Evolutionary conservation across 805 yeast genomes (phyloP).

Genomic region (Maudiozyma serrabonitensis): DNA sequence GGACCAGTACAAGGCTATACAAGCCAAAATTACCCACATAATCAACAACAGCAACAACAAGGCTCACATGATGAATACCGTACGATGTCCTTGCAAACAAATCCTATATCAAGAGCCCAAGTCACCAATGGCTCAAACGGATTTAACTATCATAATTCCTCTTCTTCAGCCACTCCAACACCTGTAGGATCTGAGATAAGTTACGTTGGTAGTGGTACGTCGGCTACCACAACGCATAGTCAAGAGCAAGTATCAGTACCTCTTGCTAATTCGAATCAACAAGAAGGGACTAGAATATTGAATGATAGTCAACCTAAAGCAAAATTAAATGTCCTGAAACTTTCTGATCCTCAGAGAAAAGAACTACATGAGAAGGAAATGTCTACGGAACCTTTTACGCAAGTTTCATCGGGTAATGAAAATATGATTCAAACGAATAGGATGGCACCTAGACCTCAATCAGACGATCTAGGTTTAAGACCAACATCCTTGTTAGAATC

Average conservation of each 20-base stretch:
- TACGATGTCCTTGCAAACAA: neutral
- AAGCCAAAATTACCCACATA: neutral
- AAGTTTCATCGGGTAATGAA: neutral
- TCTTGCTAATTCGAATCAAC: too few species aligned
- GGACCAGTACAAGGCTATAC: neutral
- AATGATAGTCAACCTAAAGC: slow-evolving; percentile 3
- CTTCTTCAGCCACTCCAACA: neutral
- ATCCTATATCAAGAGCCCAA: neutral
- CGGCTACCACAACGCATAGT: neutral
- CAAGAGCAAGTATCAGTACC: slow-evolving; percentile 1
- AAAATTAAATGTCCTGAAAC: slow-evolving; percentile 17
- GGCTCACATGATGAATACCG: neutral
- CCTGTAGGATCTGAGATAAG: neutral
- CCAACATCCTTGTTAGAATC: slow-evolving; percentile 15
- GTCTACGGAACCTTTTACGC: too few species aligned
- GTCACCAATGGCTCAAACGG: neutral
- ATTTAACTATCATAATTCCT: neutral
- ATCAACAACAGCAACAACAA: neutral
- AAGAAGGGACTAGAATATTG: too few species aligned
- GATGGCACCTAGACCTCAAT: neutral
- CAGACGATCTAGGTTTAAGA: slow-evolving; percentile 10
- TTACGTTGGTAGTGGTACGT: neutral
- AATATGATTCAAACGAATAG: neutral
- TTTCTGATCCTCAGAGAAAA: slow-evolving; percentile 21
- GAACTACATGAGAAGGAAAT: slow-evolving; percentile 13